These are phyloP conservation scores for Pugionium dolabratum DNA, from an alignment of 345 rosid species.

Conservation along the genomic window DNA sequence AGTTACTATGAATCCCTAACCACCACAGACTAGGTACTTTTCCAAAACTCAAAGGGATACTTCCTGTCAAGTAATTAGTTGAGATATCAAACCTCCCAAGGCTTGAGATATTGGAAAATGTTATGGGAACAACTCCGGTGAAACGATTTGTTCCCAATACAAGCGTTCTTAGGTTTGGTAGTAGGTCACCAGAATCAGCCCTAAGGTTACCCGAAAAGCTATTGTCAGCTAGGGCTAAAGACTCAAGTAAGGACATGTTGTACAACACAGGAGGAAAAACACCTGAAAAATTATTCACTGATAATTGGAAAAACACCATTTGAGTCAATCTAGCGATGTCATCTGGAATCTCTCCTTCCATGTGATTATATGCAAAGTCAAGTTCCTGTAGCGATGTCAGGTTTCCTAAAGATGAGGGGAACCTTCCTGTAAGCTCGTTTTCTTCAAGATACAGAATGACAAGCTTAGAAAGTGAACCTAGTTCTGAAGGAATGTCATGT, in stretches of 20 bases:
- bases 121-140: conserved; percentile 30
- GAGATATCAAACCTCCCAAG: conserved; percentile 29
- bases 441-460: not conserved
- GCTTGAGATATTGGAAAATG: conserved; percentile 36
- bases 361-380: conserved; percentile 24
- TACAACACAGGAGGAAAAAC: conserved; percentile 29
- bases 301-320: conserved; percentile 13
- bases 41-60: conserved; percentile 29
- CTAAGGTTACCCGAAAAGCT: conserved; percentile 30
- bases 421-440: conserved; percentile 32
- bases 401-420: conserved; percentile 35
- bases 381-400: conserved; percentile 27
- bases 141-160: conserved; percentile 18
- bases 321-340: conserved; percentile 28
- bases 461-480: conserved; percentile 30
- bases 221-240: conserved; percentile 18
- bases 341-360: conserved; percentile 34
- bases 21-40: conserved; percentile 22
- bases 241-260: conserved; percentile 32
- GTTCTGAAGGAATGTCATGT: conserved; percentile 25
- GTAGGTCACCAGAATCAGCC: conserved; percentile 28
- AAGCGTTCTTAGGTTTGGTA: conserved; percentile 24
- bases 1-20: conserved; percentile 13
- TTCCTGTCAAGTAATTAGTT: conserved; percentile 25
- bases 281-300: conserved; percentile 34